phyloP scores from a whole-genome alignment of 768 basidiomycete species.

The Tulasnella sp. region DNA sequence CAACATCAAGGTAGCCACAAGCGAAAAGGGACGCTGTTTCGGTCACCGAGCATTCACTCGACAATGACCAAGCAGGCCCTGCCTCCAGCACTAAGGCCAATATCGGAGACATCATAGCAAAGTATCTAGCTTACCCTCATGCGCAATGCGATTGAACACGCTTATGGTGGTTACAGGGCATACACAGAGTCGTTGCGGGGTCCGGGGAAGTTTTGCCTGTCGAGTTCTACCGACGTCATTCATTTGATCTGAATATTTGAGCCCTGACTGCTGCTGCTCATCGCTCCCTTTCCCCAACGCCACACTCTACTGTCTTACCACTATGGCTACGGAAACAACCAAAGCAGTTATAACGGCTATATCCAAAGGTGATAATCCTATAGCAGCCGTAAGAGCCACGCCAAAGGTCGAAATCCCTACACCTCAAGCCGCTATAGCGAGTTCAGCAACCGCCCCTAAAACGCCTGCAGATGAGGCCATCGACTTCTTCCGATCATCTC shows the following conservation, averaged over 20 bases:
- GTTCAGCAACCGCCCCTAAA: conserved; percentile 43
- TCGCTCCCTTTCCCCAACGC: neutral
- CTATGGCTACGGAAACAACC: neutral
- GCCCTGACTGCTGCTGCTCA: no score
- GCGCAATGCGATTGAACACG: no score
- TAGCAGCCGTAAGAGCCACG: neutral
- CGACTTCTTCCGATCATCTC: conserved; percentile 65
- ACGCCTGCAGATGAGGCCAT: conserved; percentile 91
- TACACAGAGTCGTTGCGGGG: no score
- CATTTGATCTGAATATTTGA: no score
- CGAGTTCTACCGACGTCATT: no score
- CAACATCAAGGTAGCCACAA: neutral
- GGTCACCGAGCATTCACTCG: neutral
- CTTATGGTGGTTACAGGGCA: no score
- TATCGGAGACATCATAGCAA: no score
- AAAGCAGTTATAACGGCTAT: neutral
- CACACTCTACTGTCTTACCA: neutral
- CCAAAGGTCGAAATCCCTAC: conserved; percentile 2
- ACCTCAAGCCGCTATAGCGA: neutral
- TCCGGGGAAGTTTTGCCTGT: no score
- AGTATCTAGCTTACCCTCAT: no score
- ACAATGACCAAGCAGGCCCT: neutral
- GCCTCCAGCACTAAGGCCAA: no score
- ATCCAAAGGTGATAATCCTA: neutral
- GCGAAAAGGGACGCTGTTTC: conserved; percentile 1